Conservation (phyloP, 352 stramenopile genomes). For the Aphanomyces euteiches region DNA sequence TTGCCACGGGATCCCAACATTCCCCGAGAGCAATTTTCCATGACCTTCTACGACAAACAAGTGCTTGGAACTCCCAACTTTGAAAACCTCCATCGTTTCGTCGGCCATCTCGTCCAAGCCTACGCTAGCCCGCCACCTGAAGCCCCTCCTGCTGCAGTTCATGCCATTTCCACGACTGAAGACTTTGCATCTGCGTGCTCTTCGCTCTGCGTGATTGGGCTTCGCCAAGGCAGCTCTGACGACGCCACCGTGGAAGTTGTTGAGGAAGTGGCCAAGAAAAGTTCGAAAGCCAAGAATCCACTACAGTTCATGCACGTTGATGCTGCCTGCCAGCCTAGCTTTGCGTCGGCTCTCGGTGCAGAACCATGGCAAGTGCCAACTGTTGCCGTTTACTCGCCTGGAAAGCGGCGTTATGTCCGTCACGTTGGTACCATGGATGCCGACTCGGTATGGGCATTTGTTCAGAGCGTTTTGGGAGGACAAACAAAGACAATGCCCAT, state of each 20-base stretch:
- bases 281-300: constrained; percentile 50
- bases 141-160: constrained; percentile 35
- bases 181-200: constrained; percentile 55
- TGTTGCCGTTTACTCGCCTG: constrained; percentile 67
- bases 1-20: constrained; percentile 10
- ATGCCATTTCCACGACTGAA: constrained; percentile 48
- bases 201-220: constrained; percentile 74
- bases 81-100: constrained; percentile 62
- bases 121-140: constrained; percentile 36
- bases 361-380: constrained; percentile 74
- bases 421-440: constrained; percentile 68
- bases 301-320: constrained; percentile 77
- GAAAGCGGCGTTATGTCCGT: constrained; percentile 62
- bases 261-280: constrained; percentile 43
- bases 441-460: constrained; percentile 49
- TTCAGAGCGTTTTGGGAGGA: constrained; percentile 61
- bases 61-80: constrained; percentile 57
- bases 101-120: constrained; percentile 55
- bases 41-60: constrained; percentile 70
- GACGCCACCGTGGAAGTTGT: constrained; percentile 51
- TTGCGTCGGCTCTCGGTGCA: constrained; percentile 63
- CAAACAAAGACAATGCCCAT: constrained; percentile 59
- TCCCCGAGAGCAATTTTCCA: constrained; percentile 43
- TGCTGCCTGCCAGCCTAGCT: constrained; percentile 65
- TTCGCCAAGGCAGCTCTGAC: constrained; percentile 41